phyloP scores from a whole-genome alignment of 1,284 basidiomycete genomes.

The Rhodotorula sp. region DNA sequence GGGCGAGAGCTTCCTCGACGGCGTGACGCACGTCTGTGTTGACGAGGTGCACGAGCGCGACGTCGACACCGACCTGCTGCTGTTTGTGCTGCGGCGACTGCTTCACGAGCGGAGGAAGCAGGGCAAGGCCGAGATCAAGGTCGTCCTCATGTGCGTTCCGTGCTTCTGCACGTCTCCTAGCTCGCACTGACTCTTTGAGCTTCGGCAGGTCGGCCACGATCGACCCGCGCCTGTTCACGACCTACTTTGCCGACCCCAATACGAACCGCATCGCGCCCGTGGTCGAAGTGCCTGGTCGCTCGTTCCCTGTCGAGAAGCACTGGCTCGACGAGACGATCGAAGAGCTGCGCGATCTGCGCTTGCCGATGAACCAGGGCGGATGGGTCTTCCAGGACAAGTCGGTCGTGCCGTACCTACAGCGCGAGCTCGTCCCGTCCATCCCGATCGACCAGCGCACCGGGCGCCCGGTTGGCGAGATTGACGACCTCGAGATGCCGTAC shows the following conservation, averaged over 20 bases:
- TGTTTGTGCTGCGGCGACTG: constrained; percentile 86
- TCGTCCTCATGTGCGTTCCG: constrained; percentile 71
- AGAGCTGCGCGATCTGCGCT: constrained; percentile 53
- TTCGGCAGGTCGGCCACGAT: constrained; percentile 74
- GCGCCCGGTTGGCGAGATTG: constrained; percentile 52
- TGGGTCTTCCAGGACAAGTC: constrained; percentile 77
- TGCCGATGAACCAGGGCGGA: constrained; percentile 52
- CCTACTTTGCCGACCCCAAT: constrained; percentile 72
- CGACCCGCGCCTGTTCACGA: constrained; percentile 82
- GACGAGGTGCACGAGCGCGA: constrained; percentile 98
- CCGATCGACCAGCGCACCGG: constrained; percentile 39
- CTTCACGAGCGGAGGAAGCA: constrained; percentile 70
- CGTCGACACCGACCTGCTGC: constrained; percentile 86
- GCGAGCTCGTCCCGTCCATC: constrained; percentile 62
- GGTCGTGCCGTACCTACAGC: constrained; percentile 73
- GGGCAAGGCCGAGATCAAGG: constrained; percentile 74
- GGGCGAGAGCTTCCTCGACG: constrained; percentile 63
- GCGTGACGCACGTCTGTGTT: constrained; percentile 85
- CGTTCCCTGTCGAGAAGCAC: constrained; percentile 80
- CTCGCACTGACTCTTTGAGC: not conserved
- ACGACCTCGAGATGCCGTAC: constrained; percentile 79
- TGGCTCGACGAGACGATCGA: constrained; percentile 79
- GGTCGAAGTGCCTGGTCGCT: constrained; percentile 77
- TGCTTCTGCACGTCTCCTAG: not conserved
- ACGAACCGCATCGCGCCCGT: constrained; percentile 67